These are phyloP conservation scores for Hanseniaspora hatyaiensis DNA, from an alignment of 805 yeast species.

Conservation along the genomic window DNA sequence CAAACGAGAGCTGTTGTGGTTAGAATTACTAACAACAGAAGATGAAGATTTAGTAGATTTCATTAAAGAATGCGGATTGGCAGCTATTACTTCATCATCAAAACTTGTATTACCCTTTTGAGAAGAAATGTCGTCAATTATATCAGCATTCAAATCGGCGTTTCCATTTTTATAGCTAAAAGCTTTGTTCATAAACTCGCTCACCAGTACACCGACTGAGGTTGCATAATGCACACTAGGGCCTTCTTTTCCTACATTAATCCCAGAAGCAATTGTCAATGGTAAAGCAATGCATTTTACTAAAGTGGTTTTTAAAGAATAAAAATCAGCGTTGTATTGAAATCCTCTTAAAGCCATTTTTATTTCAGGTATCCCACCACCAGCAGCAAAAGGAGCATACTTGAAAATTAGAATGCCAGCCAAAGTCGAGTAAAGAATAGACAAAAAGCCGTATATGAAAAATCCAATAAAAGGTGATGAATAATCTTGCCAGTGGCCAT, in stretches of 20 bases:
- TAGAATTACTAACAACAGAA: conserved; percentile 33
- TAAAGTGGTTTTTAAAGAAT: conserved; percentile 57
- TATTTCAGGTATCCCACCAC: conserved; percentile 94
- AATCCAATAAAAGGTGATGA: conserved; percentile 39
- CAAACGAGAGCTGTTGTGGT: conserved; percentile 22
- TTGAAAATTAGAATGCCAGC: conserved; percentile 59
- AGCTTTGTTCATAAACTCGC: conserved; percentile 68
- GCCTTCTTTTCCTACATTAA: conserved; percentile 94
- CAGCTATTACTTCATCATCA: conserved; percentile 14
- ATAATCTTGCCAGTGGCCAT: conserved; percentile 56
- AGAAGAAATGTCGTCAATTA: no score
- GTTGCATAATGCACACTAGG: conserved; percentile 97
- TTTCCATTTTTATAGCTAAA: conserved; percentile 33
- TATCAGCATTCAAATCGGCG: background rate
- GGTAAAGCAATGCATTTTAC: conserved; percentile 78
- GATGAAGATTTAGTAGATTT: conserved; percentile 20
- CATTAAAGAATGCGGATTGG: conserved; percentile 17
- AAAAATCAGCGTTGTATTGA: conserved; percentile 54
- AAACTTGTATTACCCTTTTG: background rate
- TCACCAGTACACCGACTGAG: conserved; percentile 36
- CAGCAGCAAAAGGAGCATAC: conserved; percentile 86
- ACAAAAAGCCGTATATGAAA: conserved; percentile 44
- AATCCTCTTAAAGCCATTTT: conserved; percentile 91
- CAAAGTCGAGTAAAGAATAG: conserved; percentile 48
- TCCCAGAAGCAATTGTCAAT: conserved; percentile 80